Evolutionary conservation across 2,329 filamentous ascomycete species (phyloP).

Genomic region (Fusarium decemcellulare): DNA sequence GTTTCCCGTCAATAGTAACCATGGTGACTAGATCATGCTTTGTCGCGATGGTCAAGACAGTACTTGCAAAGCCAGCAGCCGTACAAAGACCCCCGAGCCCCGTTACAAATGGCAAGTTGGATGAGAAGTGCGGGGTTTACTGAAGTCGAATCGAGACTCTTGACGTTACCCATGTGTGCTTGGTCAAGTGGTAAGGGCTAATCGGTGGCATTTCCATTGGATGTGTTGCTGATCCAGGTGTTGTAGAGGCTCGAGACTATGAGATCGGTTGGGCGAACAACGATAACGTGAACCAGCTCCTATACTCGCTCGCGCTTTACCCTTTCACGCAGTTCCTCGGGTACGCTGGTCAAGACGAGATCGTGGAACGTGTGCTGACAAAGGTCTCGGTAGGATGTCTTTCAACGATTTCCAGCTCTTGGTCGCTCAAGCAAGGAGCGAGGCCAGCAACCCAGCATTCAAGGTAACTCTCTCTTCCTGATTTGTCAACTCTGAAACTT

Average conservation of each 20-base stretch:
- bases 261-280: slow-evolving; percentile 68
- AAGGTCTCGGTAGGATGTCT: slow-evolving; percentile 62
- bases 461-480: slow-evolving; percentile 60
- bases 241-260: slow-evolving; percentile 63
- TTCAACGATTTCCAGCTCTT: slow-evolving; percentile 70
- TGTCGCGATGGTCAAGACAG: slow-evolving; percentile 76
- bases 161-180: slow-evolving; percentile 77
- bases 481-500: slow-evolving; percentile 2
- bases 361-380: slow-evolving; percentile 11
- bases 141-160: slow-evolving; percentile 75
- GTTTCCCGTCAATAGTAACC: slow-evolving; percentile 19
- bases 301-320: slow-evolving; percentile 70
- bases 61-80: slow-evolving; percentile 75
- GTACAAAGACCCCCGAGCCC: slow-evolving; percentile 76
- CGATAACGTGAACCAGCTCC: slow-evolving; percentile 67
- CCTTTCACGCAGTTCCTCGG: slow-evolving; percentile 66
- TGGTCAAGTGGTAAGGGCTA: slow-evolving; percentile 74
- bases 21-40: slow-evolving; percentile 68
- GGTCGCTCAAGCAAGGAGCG: slow-evolving; percentile 67
- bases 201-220: neutral
- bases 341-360: slow-evolving; percentile 52
- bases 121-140: slow-evolving; percentile 75
- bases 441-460: slow-evolving; percentile 67
- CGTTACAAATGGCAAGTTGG: slow-evolving; percentile 71
- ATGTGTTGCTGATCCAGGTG: slow-evolving; percentile 10